Conservation (phyloP, 208 protist species). For the Leishmania tropica region DNA sequence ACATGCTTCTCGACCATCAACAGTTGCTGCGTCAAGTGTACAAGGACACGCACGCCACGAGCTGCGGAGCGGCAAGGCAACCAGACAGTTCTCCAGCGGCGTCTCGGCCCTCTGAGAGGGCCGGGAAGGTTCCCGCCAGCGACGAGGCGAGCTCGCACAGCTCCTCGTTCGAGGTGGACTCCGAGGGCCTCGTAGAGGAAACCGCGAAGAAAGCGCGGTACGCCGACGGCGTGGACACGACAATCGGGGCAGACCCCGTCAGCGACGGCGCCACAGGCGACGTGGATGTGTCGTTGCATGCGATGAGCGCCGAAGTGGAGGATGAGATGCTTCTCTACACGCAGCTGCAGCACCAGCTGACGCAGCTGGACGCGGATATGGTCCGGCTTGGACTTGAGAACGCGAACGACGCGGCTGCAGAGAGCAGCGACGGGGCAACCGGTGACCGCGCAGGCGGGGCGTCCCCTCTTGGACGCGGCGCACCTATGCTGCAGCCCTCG, state of each 20-base stretch:
- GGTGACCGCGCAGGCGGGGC: not conserved
- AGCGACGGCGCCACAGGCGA: not conserved
- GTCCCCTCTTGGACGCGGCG: not conserved
- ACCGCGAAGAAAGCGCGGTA: not conserved
- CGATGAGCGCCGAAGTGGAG: not conserved
- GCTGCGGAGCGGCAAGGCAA: not conserved
- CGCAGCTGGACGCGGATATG: slow-evolving; percentile 53
- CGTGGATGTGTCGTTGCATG: not conserved
- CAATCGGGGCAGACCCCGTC: slow-evolving; percentile 16
- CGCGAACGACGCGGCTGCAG: not conserved
- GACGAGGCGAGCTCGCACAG: not conserved
- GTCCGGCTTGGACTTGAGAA: slow-evolving; percentile 27
- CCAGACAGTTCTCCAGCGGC: not conserved
- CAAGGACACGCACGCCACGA: slow-evolving; percentile 25
- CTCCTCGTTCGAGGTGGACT: not conserved
- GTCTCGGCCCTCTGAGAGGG: not conserved
- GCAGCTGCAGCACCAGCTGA: slow-evolving; percentile 52
- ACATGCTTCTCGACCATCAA: slow-evolving; percentile 82
- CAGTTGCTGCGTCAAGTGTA: slow-evolving; percentile 57
- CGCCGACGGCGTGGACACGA: not conserved
- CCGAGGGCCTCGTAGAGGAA: not conserved
- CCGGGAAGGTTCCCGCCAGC: too few species aligned
- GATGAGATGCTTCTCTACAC: slow-evolving; percentile 63
- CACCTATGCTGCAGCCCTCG: not conserved
- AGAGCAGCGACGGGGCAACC: not conserved